A percentile compares a stretch with the other conserved stretches of the same genome.
Conservation (phyloP, 1,284 basidiomycete genomes). For the Apiotrichum veenhuisii region DNA sequence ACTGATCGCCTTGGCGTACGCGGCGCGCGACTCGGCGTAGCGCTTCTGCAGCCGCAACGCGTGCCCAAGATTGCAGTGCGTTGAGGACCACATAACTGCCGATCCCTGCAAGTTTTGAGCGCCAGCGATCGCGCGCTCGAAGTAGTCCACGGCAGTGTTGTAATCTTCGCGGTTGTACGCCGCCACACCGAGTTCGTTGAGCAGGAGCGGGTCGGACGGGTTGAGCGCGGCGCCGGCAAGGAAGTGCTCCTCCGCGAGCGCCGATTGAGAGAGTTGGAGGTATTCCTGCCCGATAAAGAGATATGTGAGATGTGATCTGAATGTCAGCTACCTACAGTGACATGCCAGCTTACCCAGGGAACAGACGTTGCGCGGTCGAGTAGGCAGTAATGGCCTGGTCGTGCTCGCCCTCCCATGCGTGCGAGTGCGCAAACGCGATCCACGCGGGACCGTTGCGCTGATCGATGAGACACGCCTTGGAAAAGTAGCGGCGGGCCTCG, state of each 20-base stretch:
- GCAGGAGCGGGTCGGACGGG: slow-evolving; percentile 77
- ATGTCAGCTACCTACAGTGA: not conserved
- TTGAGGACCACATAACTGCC: slow-evolving; percentile 75
- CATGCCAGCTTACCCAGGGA: slow-evolving; percentile 73
- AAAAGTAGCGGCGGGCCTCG: slow-evolving; percentile 86
- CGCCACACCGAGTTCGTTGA: slow-evolving; percentile 92
- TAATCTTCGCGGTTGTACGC: slow-evolving; percentile 77
- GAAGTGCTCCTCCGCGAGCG: slow-evolving; percentile 81
- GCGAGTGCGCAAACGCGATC: slow-evolving; percentile 97
- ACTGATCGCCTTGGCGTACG: slow-evolving; percentile 72
- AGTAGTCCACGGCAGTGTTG: slow-evolving; percentile 64
- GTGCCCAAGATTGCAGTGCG: slow-evolving; percentile 86
- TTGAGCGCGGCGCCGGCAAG: slow-evolving; percentile 75
- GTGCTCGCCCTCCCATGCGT: slow-evolving; percentile 94
- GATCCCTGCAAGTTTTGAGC: slow-evolving; percentile 79
- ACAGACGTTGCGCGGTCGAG: slow-evolving; percentile 90
- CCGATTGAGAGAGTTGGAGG: slow-evolving; percentile 77
- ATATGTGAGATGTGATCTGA: slow-evolving; percentile 82
- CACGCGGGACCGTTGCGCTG: slow-evolving; percentile 93
- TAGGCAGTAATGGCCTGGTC: slow-evolving; percentile 98
- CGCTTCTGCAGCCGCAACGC: slow-evolving; percentile 73
- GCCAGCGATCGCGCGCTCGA: slow-evolving; percentile 66
- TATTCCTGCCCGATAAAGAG: slow-evolving; percentile 95
- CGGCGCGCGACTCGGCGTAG: slow-evolving; percentile 63
- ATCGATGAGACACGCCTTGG: slow-evolving; percentile 95